Evolutionary conservation across 1,139 yeast genomes (phyloP), one percentile per base, ranked within the genome.

Genomic region (Blastobotrys aristatus): DNA sequence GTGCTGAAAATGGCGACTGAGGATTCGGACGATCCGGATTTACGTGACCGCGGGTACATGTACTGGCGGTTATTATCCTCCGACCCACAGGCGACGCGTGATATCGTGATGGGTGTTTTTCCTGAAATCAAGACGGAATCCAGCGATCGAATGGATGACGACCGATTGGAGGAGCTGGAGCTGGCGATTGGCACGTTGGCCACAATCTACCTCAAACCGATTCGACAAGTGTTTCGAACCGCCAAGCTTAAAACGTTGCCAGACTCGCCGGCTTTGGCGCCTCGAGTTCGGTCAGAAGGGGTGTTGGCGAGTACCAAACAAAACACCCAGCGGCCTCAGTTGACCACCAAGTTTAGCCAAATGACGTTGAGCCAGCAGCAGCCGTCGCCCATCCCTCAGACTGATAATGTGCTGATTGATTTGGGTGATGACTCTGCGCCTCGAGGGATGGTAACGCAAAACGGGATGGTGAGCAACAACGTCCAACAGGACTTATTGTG

Each of bases 201-300:
- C 0, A 84, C 95, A 0, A 80, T 90, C 24, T 90, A 89, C 59
- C 70, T 89, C 55, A 86, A 88, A 57, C 95, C 97, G 0, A 83
- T 87, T 4, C 76, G 76, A 21, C 86, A 79, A 55, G 89, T 90
- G 1, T 89, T 90, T 69, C 70, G 95, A 36, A 67, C 77, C 37
- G 76, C 89, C 1, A 82, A 77, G 54, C 68, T 75, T 3, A 81
- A 75, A 50, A 61, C 64, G 18, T 66, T 90, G 27, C 73, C 79
- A 0, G 62, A 65, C 8, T 81, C 89, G 38, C 87, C 92, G 0
- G 92, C 90, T 0, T 66, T 86, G 43, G 68, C 66, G 1, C 71
- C 71, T 2, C 57, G 70, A 20, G 48, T 53, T 21, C 53, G 53
- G 21, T 52, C 48, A 7, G 44, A 40, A 22, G 33, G 27, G 13